phyloP scores from a whole-genome alignment of 495 filamentous ascomycete species.

The Antarctomyces pellizariae region DNA sequence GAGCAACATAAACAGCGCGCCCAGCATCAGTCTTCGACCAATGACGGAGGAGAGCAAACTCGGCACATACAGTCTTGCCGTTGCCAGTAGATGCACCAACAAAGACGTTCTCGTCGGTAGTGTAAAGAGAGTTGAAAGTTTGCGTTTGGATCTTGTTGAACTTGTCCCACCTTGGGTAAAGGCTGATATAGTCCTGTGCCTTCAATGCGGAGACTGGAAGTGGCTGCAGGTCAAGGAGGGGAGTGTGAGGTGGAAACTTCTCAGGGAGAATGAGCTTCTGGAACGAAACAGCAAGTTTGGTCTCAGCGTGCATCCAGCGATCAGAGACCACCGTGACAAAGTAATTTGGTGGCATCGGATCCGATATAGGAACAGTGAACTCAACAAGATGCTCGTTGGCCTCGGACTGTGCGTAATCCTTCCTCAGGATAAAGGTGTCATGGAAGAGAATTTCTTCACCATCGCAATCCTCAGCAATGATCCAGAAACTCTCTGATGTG shows the following conservation, averaged over 20 bases:
- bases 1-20: constrained; percentile 82
- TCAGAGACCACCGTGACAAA: constrained; percentile 90
- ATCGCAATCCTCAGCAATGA: constrained; percentile 90
- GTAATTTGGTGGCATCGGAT: constrained; percentile 96
- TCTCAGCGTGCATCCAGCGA: constrained; percentile 95
- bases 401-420: constrained; percentile 52
- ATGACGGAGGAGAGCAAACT: constrained; percentile 74
- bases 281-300: constrained; percentile 80
- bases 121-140: constrained; percentile 79
- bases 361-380: constrained; percentile 86
- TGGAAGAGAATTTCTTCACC: constrained; percentile 92
- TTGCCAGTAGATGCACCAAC: constrained; percentile 75
- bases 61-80: constrained; percentile 91
- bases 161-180: constrained; percentile 67
- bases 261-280: constrained; percentile 84
- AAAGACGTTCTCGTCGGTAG: constrained; percentile 80
- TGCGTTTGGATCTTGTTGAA: constrained; percentile 98
- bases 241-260: constrained; percentile 87
- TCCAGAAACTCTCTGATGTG: constrained; percentile 79
- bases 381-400: constrained; percentile 92
- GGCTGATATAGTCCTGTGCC: constrained; percentile 49
- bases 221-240: constrained; percentile 71
- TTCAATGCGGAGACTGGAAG: constrained; percentile 75
- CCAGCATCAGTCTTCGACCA: constrained; percentile 55
- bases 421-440: constrained; percentile 79